These are phyloP conservation scores for Citrus medica DNA, from an alignment of 345 rosid species.

Conservation along the genomic window DNA sequence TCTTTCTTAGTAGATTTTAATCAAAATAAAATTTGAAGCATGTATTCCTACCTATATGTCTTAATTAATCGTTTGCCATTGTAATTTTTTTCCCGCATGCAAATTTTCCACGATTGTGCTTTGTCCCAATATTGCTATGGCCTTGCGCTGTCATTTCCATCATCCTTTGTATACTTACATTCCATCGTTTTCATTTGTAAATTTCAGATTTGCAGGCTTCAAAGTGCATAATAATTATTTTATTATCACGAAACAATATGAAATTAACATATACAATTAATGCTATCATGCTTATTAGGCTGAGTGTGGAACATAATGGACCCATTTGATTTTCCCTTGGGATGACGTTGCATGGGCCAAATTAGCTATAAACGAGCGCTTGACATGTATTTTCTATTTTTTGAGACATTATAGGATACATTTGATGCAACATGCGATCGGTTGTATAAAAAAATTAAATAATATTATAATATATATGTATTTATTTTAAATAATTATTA, in stretches of 20 bases:
- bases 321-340: not conserved
- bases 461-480: too few species aligned
- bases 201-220: not conserved
- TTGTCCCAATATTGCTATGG: not conserved
- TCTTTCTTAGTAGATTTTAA: not conserved
- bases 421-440: too few species aligned
- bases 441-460: too few species aligned
- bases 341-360: not conserved
- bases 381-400: not conserved
- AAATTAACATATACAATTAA: too few species aligned
- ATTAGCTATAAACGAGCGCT: not conserved
- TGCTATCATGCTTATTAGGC: not conserved
- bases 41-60: not conserved
- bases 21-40: not conserved
- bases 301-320: not conserved
- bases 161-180: not conserved
- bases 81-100: conserved; percentile 1
- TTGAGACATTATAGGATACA: too few species aligned
- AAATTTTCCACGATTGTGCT: not conserved
- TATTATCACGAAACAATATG: too few species aligned
- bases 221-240: not conserved
- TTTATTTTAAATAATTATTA: too few species aligned
- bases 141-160: not conserved
- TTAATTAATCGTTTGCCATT: too few species aligned
- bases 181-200: not conserved